Conservation (phyloP, 1,139 yeast genomes). For the Arxiozyma heterogenica region DNA sequence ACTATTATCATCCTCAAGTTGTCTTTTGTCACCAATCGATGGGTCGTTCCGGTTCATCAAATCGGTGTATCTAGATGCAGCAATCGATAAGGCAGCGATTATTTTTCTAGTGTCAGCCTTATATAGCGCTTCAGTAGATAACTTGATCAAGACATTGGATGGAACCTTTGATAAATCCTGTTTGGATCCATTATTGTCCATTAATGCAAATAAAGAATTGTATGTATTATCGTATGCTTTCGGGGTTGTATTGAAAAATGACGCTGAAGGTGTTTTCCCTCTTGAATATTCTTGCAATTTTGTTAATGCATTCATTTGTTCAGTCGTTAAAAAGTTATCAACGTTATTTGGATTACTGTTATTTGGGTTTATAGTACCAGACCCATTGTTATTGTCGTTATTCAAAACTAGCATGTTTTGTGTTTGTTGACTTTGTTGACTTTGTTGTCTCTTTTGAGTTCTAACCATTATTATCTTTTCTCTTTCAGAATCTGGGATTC, state of each 20-base stretch:
- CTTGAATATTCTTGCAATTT: slow-evolving; percentile 25
- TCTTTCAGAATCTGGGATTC: slow-evolving; percentile 20
- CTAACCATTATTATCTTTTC: slow-evolving; percentile 16
- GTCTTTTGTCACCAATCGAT: not conserved
- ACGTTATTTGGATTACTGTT: not conserved
- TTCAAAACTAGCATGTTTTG: not conserved
- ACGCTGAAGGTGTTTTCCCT: slow-evolving; percentile 18
- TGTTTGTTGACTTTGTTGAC: not conserved
- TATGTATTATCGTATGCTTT: slow-evolving; percentile 34
- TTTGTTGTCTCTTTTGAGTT: slow-evolving; percentile 3
- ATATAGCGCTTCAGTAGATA: slow-evolving; percentile 59
- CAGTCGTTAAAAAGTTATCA: not conserved
- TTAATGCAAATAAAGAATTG: slow-evolving; percentile 47
- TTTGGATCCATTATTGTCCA: slow-evolving; percentile 49
- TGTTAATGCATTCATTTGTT: slow-evolving; percentile 8
- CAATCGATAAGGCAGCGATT: slow-evolving; percentile 58
- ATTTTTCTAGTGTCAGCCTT: slow-evolving; percentile 47
- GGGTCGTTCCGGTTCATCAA: slow-evolving; percentile 17
- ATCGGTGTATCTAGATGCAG: slow-evolving; percentile 50
- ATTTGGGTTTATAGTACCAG: not conserved
- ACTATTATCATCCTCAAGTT: not conserved
- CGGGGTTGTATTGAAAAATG: slow-evolving; percentile 32
- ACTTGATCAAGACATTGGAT: slow-evolving; percentile 48
- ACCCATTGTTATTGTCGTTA: not conserved
- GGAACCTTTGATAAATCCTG: slow-evolving; percentile 68